Conservation (phyloP, 2,329 filamentous ascomycete genomes). For the Furcasterigmium sp. region DNA sequence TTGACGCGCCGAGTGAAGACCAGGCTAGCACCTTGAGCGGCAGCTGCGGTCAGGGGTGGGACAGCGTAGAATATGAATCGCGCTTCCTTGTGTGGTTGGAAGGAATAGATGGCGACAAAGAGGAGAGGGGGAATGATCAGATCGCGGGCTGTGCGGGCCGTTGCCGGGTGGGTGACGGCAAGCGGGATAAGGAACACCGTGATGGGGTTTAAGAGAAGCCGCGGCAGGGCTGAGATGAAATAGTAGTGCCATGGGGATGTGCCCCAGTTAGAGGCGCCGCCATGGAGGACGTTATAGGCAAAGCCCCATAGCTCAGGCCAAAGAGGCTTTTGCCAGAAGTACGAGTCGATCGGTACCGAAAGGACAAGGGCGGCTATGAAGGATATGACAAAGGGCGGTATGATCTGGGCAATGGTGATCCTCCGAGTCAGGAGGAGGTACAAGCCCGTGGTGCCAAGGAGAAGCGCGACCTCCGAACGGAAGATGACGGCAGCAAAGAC, state of each 20-base stretch:
- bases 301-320: slow-evolving; percentile 93
- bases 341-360: slow-evolving; percentile 77
- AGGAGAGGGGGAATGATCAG: slow-evolving; percentile 61
- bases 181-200: slow-evolving; percentile 49
- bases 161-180: slow-evolving; percentile 43
- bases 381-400: slow-evolving; percentile 62
- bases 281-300: slow-evolving; percentile 83
- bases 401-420: slow-evolving; percentile 49
- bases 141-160: slow-evolving; percentile 33
- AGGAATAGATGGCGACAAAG: slow-evolving; percentile 76
- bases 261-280: slow-evolving; percentile 83
- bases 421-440: slow-evolving; percentile 56
- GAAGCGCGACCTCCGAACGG: slow-evolving; percentile 79
- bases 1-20: slow-evolving; percentile 64
- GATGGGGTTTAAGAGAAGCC: slow-evolving; percentile 77
- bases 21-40: slow-evolving; percentile 67
- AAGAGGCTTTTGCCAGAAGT: slow-evolving; percentile 82
- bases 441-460: slow-evolving; percentile 64
- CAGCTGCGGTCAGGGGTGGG: slow-evolving; percentile 72
- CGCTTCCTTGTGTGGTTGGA: slow-evolving; percentile 93
- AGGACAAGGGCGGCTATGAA: slow-evolving; percentile 60
- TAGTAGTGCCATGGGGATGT: slow-evolving; percentile 83
- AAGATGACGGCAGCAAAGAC: slow-evolving; percentile 81
- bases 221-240: slow-evolving; percentile 73
- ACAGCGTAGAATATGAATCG: slow-evolving; percentile 90